Conservation (phyloP, 73 alveolate genomes). For the Tetrahymena borealis region DNA sequence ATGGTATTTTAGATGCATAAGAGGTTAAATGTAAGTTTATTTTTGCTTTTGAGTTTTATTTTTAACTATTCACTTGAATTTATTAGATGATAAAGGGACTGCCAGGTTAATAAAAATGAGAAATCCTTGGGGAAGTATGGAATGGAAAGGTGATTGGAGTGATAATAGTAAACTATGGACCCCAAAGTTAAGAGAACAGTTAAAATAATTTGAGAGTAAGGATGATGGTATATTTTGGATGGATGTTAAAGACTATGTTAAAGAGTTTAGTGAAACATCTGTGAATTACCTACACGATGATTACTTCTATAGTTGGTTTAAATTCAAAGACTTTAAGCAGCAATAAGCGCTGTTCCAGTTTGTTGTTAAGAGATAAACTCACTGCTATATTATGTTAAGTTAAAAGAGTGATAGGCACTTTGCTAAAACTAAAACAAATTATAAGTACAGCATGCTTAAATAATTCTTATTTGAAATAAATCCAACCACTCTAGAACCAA, state of each 20-base stretch:
- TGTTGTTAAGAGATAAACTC: neutral
- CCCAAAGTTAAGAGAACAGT: conserved; percentile 65
- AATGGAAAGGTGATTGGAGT: conserved; percentile 97
- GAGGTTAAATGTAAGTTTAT: conserved; percentile 27
- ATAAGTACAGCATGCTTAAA: neutral
- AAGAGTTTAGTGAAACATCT: conserved; percentile 45
- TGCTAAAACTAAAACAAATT: neutral
- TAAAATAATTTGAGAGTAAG: conserved; percentile 16
- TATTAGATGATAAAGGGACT: conserved; percentile 30
- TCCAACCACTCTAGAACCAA: neutral
- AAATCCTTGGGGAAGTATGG: conserved; percentile 91
- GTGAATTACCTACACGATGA: neutral
- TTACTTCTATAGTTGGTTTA: neutral
- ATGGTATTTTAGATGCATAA: conserved; percentile 53
- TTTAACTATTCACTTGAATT: too few relatives aligned
- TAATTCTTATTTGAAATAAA: neutral
- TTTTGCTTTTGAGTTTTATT: neutral
- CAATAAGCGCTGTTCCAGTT: neutral
- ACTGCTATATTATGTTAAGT: neutral
- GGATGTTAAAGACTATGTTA: conserved; percentile 69
- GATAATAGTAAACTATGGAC: conserved; percentile 84
- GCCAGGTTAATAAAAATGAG: conserved; percentile 77
- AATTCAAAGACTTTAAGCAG: neutral
- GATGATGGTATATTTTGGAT: conserved; percentile 86
- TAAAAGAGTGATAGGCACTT: neutral